These are phyloP conservation scores for Annulohypoxylon nitens DNA, from an alignment of 495 filamentous ascomycete genomes.

Conservation along the genomic window DNA sequence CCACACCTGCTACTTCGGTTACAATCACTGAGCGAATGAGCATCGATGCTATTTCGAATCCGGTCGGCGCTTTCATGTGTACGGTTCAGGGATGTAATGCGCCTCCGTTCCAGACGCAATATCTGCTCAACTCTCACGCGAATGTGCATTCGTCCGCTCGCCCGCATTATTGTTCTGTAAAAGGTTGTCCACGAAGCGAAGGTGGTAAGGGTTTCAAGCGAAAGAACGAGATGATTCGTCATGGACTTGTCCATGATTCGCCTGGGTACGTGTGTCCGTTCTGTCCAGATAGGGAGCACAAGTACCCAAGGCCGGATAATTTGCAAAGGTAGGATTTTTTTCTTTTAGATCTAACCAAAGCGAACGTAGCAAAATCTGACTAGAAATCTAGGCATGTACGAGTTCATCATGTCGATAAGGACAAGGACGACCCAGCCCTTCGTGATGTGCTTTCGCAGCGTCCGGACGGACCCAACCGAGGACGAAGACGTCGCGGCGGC, in stretches of 20 bases:
- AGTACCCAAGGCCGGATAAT: slow-evolving; percentile 97
- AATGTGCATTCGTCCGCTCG: slow-evolving; percentile 94
- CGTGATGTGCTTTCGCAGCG: slow-evolving; percentile 86
- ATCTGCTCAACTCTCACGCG: slow-evolving; percentile 85
- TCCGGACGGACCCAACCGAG: slow-evolving; percentile 85
- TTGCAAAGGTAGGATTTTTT: slow-evolving; percentile 82
- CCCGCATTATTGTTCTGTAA: slow-evolving; percentile 91
- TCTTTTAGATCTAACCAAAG: slow-evolving; percentile 5
- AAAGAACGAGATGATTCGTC: slow-evolving; percentile 99
- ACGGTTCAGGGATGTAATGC: slow-evolving; percentile 75
- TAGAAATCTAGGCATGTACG: slow-evolving; percentile 78
- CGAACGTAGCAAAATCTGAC: slow-evolving; percentile 36
- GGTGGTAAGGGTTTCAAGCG: slow-evolving; percentile 97
- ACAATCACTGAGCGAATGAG: slow-evolving; percentile 64
- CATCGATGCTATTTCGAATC: slow-evolving; percentile 63
- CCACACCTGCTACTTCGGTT: slow-evolving; percentile 56
- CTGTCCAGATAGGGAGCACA: slow-evolving; percentile 94
- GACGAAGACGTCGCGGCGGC: slow-evolving; percentile 76
- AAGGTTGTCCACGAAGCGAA: slow-evolving; percentile 80
- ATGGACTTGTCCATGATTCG: slow-evolving; percentile 94
- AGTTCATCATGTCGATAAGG: slow-evolving; percentile 88
- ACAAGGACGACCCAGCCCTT: slow-evolving; percentile 82
- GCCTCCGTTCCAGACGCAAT: slow-evolving; percentile 91
- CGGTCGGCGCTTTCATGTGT: slow-evolving; percentile 63
- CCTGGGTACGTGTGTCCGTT: slow-evolving; percentile 98